Percentiles rank a stretch among this genome's conserved stretches.
These are phyloP conservation scores for Scheffersomyces quercinus DNA, from an alignment of 1,139 yeast genomes.

Conservation along the genomic window DNA sequence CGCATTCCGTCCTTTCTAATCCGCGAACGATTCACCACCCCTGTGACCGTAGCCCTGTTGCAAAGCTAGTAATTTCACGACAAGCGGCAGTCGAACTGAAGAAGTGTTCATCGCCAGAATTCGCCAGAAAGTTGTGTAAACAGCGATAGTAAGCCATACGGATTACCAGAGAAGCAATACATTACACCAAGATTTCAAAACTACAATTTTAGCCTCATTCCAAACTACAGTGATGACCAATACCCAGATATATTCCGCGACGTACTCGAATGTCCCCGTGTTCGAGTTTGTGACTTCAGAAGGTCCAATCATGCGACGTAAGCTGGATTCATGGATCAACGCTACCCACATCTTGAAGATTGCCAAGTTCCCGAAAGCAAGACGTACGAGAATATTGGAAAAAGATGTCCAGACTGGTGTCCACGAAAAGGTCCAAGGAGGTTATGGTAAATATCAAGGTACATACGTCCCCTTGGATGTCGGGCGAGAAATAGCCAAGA, in stretches of 20 bases:
- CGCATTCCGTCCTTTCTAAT: no score
- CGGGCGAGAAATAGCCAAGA: constrained; percentile 57
- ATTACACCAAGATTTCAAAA: no score
- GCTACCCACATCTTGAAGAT: constrained; percentile 89
- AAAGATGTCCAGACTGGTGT: constrained; percentile 82
- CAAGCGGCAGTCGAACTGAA: no score
- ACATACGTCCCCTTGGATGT: constrained; percentile 83
- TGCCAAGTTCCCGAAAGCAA: constrained; percentile 84
- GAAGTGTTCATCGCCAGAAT: no score
- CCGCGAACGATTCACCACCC: no score
- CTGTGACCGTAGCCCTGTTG: no score
- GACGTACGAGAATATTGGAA: constrained; percentile 81
- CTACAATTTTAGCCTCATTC: not conserved
- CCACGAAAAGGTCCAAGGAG: constrained; percentile 94
- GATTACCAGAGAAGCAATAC: no score
- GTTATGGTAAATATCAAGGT: constrained; percentile 93
- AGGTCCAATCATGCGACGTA: constrained; percentile 82
- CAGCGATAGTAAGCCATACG: no score
- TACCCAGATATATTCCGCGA: constrained; percentile 68
- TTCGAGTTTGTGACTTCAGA: constrained; percentile 69
- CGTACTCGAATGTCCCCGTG: constrained; percentile 79
- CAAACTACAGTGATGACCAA: constrained; percentile 19
- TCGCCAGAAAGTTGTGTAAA: no score
- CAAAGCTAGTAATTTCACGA: no score
- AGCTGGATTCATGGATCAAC: constrained; percentile 79